Conservation (phyloP, 768 basidiomycete genomes). For the Xanthoconium purpureum region DNA sequence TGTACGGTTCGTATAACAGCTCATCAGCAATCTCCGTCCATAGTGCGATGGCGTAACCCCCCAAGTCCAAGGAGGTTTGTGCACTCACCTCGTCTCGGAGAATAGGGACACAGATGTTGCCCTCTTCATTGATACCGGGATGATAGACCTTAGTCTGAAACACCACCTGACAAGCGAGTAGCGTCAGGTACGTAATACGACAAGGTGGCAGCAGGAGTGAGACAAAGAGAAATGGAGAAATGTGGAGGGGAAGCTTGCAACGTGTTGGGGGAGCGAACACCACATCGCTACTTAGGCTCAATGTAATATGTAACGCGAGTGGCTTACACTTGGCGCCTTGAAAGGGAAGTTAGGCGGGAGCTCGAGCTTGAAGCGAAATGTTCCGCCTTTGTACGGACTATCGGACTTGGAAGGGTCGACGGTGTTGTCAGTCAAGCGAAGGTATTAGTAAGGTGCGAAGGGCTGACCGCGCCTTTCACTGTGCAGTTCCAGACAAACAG, state of each 20-base stretch:
- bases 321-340: constrained; percentile 73
- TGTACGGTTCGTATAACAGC: constrained; percentile 2
- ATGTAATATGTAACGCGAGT: constrained; percentile 3
- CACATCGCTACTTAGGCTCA: background rate
- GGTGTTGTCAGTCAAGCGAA: constrained; percentile 1
- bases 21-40: constrained; percentile 4
- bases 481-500: constrained; percentile 74
- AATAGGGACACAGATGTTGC: constrained; percentile 79
- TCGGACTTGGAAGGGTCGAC: constrained; percentile 46
- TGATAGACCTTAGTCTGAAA: constrained; percentile 89
- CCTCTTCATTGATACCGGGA: constrained; percentile 88
- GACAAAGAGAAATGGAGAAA: background rate
- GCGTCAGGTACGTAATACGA: constrained; percentile 20
- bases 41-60: background rate
- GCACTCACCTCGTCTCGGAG: constrained; percentile 73
- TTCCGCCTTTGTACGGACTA: constrained; percentile 82
- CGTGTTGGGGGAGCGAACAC: constrained; percentile 19
- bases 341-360: constrained; percentile 84
- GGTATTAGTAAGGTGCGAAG: background rate
- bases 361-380: constrained; percentile 68
- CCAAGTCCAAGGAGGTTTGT: constrained; percentile 2
- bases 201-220: background rate
- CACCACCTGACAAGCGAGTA: constrained; percentile 51
- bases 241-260: constrained; percentile 5
- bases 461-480: constrained; percentile 69